Evolutionary conservation across 805 yeast species (phyloP).

Genomic region (Teunomyces barrocoloradensis): DNA sequence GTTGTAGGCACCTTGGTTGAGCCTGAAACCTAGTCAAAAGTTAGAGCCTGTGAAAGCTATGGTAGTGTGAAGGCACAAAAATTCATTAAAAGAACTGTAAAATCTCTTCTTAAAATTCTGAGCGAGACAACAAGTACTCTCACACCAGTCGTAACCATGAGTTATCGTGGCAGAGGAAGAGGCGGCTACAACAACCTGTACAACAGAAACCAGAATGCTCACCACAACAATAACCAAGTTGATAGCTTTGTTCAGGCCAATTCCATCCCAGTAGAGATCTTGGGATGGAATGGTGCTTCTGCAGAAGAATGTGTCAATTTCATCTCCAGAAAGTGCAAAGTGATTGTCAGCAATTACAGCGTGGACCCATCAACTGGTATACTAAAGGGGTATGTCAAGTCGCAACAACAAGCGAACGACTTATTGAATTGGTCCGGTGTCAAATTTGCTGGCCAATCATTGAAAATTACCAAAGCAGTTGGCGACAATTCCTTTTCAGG

Average conservation of each 20-base stretch:
- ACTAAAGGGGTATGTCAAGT: slow-evolving; percentile 58
- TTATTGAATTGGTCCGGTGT: slow-evolving; percentile 69
- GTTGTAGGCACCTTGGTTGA: slow-evolving; percentile 67
- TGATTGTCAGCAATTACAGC: slow-evolving; percentile 50
- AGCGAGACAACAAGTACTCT: slow-evolving; percentile 2
- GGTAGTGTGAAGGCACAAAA: slow-evolving; percentile 4
- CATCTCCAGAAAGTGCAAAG: slow-evolving; percentile 62
- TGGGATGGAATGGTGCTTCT: slow-evolving; percentile 81
- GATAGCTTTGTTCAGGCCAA: slow-evolving; percentile 30
- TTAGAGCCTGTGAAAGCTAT: neutral
- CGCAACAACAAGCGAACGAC: slow-evolving; percentile 54
- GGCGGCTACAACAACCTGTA: slow-evolving; percentile 13
- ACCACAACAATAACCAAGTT: slow-evolving; percentile 16
- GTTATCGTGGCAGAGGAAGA: slow-evolving; percentile 38
- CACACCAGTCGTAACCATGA: slow-evolving; percentile 21
- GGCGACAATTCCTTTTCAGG: slow-evolving; percentile 14
- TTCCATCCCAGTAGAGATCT: slow-evolving; percentile 55
- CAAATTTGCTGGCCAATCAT: slow-evolving; percentile 70
- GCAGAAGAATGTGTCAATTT: slow-evolving; percentile 67
- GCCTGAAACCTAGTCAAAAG: neutral
- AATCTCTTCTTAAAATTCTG: slow-evolving; percentile 3
- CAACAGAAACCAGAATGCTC: slow-evolving; percentile 12
- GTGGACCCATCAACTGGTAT: slow-evolving; percentile 50
- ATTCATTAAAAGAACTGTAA: neutral
- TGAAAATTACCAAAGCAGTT: slow-evolving; percentile 48